Conservation (phyloP, 352 stramenopile genomes). For the Blastocystis sp. region DNA sequence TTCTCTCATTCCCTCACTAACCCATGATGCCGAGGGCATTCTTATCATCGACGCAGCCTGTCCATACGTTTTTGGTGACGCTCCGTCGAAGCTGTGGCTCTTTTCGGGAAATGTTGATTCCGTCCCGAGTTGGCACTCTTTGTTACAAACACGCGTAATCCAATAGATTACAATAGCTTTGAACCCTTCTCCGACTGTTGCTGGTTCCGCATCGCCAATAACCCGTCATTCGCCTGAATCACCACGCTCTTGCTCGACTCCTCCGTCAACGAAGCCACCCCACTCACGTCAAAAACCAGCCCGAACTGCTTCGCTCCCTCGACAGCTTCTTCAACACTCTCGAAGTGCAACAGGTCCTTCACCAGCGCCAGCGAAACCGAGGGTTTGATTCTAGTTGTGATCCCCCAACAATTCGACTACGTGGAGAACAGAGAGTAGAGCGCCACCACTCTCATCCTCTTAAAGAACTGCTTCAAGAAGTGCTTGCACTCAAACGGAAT, state of each 20-base stretch:
- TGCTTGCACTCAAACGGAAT: slow-evolving; percentile 45
- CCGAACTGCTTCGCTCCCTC: slow-evolving; percentile 50
- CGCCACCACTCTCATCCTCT: not conserved
- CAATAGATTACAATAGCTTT: slow-evolving; percentile 55
- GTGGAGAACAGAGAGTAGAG: slow-evolving; percentile 33
- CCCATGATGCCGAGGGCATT: slow-evolving; percentile 30
- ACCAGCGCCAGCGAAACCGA: slow-evolving; percentile 42
- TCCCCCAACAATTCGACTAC: not conserved
- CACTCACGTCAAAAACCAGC: slow-evolving; percentile 12
- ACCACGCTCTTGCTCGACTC: not conserved
- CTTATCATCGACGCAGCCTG: not conserved
- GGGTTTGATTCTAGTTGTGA: slow-evolving; percentile 52
- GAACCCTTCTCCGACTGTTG: slow-evolving; percentile 50
- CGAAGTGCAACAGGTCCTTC: slow-evolving; percentile 38
- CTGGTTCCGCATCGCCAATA: slow-evolving; percentile 4
- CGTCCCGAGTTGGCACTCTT: too few species aligned
- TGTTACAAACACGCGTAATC: not conserved
- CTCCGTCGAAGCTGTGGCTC: slow-evolving; percentile 16
- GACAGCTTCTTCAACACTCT: slow-evolving; percentile 8
- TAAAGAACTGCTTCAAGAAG: slow-evolving; percentile 69
- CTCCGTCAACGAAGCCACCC: not conserved
- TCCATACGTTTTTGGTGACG: slow-evolving; percentile 57
- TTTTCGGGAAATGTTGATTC: slow-evolving; percentile 36
- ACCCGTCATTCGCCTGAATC: not conserved
- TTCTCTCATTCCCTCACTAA: slow-evolving; percentile 58